Evolutionary conservation across 2,329 filamentous ascomycete genomes (phyloP), one percentile per base, ranked within the genome.

Genomic region (Penicillium sp.): DNA sequence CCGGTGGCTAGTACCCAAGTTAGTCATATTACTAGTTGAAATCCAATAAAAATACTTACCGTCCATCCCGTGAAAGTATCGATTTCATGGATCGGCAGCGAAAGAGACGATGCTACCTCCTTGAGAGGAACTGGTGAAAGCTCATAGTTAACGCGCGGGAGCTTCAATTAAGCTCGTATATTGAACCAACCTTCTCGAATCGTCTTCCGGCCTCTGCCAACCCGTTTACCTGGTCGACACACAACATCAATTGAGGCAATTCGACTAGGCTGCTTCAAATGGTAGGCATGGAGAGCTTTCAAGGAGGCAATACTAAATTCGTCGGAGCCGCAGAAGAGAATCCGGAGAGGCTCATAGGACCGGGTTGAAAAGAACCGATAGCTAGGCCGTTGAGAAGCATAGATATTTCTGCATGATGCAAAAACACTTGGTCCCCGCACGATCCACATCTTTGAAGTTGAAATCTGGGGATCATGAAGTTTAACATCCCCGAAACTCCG

Each of bases 271-370:
- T 81, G 81, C 53, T 68, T 69, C 26, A 72, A 59, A 52, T 87
- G 82, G 69, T 91, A 88, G 5, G 77, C 69, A 65, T 88, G 74
- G 33, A 99, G 78, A 6, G 90, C 89, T 57, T 78, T 78, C 50
- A 99, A 80, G 1, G 92, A 91, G 52, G 83, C 84, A 67, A 89
- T 89, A 78, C 93, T 97, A 75, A 98, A 96, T 2, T 87, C 82
- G 74, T 99, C 95, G 3, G 93, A 95, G 61, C 95, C 95, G 76
- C 93, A 98, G 77, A 97, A 99, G 4, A 99, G 83, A 53, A 99
- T 92, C 33, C 88, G 84, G 31, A 99, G 80, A 3, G 91, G 90
- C 16, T 81, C 74, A 62, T 71, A 69, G 10, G 69, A 55, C 51
- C 69, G 74, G 33, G 69, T 73, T 2, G 73, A 63, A 33, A 70